phyloP scores from a whole-genome alignment of 805 yeast genomes.

The Pichia phayaonensis region DNA sequence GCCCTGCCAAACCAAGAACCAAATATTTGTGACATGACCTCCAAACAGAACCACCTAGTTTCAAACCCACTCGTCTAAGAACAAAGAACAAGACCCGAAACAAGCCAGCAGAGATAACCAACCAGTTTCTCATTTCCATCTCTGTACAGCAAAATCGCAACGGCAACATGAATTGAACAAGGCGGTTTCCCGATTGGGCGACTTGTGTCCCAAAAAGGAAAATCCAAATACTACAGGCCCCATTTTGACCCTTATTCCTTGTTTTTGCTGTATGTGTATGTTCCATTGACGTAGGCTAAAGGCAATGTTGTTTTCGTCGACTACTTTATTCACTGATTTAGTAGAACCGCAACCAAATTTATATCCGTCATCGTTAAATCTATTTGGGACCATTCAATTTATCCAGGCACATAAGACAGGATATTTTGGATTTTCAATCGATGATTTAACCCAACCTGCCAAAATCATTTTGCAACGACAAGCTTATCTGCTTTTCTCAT shows the following conservation, averaged over 20 bases:
- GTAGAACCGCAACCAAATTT: not conserved
- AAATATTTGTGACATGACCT: not conserved
- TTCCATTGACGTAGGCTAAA: too few species aligned
- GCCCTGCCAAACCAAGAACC: not conserved
- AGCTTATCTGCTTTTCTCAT: not conserved
- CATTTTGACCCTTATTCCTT: too few species aligned
- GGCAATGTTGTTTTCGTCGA: not conserved
- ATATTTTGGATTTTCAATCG: not conserved
- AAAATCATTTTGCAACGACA: not conserved
- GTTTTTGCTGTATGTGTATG: too few species aligned
- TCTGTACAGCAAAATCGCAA: too few species aligned
- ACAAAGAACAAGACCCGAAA: too few species aligned
- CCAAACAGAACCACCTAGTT: not conserved
- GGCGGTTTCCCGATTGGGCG: too few species aligned
- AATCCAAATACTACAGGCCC: too few species aligned
- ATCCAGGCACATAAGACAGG: not conserved
- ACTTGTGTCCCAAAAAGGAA: too few species aligned
- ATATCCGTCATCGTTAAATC: not conserved
- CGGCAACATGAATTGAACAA: too few species aligned
- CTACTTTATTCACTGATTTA: not conserved
- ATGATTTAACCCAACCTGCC: not conserved
- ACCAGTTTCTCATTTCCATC: too few species aligned
- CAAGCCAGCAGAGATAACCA: too few species aligned
- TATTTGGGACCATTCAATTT: not conserved
- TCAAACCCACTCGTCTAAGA: not conserved